These are phyloP conservation scores for Colletotrichum horii DNA, from an alignment of 2,329 filamentous ascomycete species.

Conservation along the genomic window DNA sequence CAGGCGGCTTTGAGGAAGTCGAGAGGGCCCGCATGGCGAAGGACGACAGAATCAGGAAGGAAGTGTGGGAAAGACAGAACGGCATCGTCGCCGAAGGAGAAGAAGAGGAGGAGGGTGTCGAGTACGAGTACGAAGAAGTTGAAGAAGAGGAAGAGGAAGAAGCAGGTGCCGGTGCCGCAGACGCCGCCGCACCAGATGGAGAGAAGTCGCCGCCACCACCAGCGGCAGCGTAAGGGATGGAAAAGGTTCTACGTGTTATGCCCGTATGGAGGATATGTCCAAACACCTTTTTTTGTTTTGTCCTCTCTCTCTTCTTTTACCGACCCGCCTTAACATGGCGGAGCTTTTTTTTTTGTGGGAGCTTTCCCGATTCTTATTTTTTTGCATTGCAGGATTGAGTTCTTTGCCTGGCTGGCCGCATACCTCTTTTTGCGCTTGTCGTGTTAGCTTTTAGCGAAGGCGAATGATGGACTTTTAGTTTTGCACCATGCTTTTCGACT, in stretches of 20 bases:
- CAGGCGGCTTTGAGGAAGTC: slow-evolving; percentile 91
- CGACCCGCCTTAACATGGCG: neutral
- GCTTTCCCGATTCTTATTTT: neutral
- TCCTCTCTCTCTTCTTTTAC: neutral
- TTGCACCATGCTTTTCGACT: neutral
- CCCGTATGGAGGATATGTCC: slow-evolving; percentile 4
- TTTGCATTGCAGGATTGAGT: neutral
- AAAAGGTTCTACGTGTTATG: neutral
- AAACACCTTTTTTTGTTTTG: neutral
- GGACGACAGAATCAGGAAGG: slow-evolving; percentile 84
- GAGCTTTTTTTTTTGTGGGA: neutral
- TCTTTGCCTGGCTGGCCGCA: neutral
- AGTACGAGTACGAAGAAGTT: slow-evolving; percentile 22
- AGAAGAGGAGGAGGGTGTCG: slow-evolving; percentile 31
- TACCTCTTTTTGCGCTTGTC: neutral
- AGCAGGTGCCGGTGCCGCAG: neutral
- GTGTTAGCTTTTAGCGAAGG: slow-evolving; percentile 11
- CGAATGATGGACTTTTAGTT: neutral
- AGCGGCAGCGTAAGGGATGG: neutral
- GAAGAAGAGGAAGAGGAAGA: slow-evolving; percentile 18
- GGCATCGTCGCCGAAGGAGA: slow-evolving; percentile 49
- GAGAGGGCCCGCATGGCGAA: slow-evolving; percentile 84
- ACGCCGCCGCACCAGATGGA: neutral
- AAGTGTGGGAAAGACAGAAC: slow-evolving; percentile 75
- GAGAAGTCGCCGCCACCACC: slow-evolving; percentile 4